phyloP scores from a whole-genome alignment of 2,329 filamentous ascomycete species.

The Mariannaea sp. region DNA sequence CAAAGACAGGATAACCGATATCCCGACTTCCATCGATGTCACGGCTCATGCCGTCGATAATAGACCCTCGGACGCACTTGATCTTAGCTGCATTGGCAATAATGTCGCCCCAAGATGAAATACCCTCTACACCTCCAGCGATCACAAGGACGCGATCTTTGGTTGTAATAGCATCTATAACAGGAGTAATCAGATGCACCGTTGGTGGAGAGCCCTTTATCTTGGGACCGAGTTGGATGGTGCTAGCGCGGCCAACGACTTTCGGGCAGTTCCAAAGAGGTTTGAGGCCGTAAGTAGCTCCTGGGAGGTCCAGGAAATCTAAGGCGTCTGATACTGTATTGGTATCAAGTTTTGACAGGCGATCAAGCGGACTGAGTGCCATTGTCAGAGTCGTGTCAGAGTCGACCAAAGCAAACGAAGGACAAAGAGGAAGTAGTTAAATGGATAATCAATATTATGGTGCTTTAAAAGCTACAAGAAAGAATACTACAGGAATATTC shows the following conservation, averaged over 20 bases:
- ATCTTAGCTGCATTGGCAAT: constrained; percentile 28
- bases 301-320: constrained; percentile 25
- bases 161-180: constrained; percentile 18
- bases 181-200: constrained; percentile 17
- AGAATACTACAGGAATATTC: no score
- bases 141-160: constrained; percentile 13
- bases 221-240: constrained; percentile 21
- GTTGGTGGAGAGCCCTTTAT: neutral
- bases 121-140: constrained; percentile 11
- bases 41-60: constrained; percentile 42
- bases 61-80: constrained; percentile 37
- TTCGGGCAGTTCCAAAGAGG: constrained; percentile 30
- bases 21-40: constrained; percentile 43
- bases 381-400: neutral
- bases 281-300: constrained; percentile 25
- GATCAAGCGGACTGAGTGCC: neutral
- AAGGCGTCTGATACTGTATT: constrained; percentile 30
- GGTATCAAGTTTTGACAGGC: constrained; percentile 24
- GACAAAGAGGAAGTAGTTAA: no score
- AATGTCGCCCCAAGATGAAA: constrained; percentile 31
- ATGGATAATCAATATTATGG: no score
- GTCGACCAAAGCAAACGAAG: neutral
- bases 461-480: no score
- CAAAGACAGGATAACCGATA: constrained; percentile 41
- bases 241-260: constrained; percentile 27